Base-by-base conservation (phyloP, 768 basidiomycete genomes). In the Glaciozyma antarctica region DNA sequence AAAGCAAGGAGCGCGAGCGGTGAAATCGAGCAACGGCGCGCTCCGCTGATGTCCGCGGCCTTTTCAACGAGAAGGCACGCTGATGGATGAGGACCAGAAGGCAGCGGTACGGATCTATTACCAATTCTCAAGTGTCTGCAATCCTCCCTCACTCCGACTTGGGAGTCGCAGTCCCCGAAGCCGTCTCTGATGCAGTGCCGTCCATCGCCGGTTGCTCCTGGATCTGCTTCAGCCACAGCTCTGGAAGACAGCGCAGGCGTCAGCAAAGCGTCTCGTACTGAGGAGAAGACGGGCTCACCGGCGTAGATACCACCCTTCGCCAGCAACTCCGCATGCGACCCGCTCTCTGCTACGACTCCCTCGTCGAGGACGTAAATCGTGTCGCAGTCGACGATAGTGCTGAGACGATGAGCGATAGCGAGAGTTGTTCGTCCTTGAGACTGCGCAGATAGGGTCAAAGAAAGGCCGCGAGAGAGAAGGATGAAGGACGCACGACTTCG, bases 341-440 rank as follows among this genome's bases (percentile, higher is more conserved):
- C 90, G 65, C 83, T 82, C 76, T 97, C 94, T 47, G 87, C 80
- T 53, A 98, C 86, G 73, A 85, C 83, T 6, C 94, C 93, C 73
- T 95, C 87, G 71, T 88, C 88, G 65, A 98, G 83, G 30, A 95
- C 91, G 58, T 94, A 78, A 73, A 98, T 95, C 62, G 88, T 89
- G 73, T 84, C 83, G 55, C 82, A 80, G 62, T 80, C 79, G 63
- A 81, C 79, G 70, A 84, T 82, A 8, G 83, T 85, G 72, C 82
- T 78, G 8, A 76, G 71, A 30, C 69, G 68, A 65, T 61, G 70
- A 57, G 71, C 55, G 65, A 70, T 65, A 16, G 58, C 60, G 41
- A 71, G 52, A 2, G 65, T 62, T 10, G 71, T 72, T 45, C 55
- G 64, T 26, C 61, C 55, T n/a, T 68, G 22, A 0, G 66, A 75